Base-by-base conservation (phyloP, 805 yeast species). In the Candida silvatica region DNA sequence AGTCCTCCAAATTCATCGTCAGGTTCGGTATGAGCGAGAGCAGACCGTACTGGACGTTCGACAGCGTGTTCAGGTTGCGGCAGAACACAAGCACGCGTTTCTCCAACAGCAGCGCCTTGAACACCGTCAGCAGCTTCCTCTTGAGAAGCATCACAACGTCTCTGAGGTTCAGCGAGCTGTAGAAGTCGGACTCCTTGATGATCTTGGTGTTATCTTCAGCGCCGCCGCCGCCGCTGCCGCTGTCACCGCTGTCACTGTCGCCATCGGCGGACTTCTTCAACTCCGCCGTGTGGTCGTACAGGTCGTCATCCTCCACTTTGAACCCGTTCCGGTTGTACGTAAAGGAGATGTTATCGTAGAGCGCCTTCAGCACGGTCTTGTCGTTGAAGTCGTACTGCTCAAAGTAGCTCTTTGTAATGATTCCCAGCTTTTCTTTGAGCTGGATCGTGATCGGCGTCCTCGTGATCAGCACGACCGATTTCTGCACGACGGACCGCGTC, bases 361-460 rank as follows among this genome's bases (percentile, higher is more conserved):
- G 62, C 15, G 79, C 71, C 34, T 74, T 76, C 25, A 90, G 68
- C 18, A 90, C 69, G 4, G 68, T 64, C 40, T 70, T 70, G 56
- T 92, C 94, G 20, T 67, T 65, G 46, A 92, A 84, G 51, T 82
- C 76, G 31, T 70, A 73, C 51, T 92, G 98, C 33, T 75, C 66
- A 51, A 92, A 92, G 56, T 78, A 90, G 2, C 87, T 81, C 40
- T 79, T 75, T 0, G 97, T 88, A 20, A 90, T 84, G 18, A 92
- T 85, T 31, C 94, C 80, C 42, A 92, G 61, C 55, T 92, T 92
- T 47, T 92, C 97, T 49, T 80, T 82, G 38, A 92, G 74, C 41
- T 87, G 94, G 11, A 83, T 80, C 50, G 85, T 86, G 2, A 92
- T 75, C 2, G 98, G 97, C 53, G 81, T 80, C 39, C 84, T 69